A percentile compares a stretch with the other conserved stretches of the same genome.
phyloP scores from a whole-genome alignment of 208 protist species.

The Leishmania guyanensis region DNA sequence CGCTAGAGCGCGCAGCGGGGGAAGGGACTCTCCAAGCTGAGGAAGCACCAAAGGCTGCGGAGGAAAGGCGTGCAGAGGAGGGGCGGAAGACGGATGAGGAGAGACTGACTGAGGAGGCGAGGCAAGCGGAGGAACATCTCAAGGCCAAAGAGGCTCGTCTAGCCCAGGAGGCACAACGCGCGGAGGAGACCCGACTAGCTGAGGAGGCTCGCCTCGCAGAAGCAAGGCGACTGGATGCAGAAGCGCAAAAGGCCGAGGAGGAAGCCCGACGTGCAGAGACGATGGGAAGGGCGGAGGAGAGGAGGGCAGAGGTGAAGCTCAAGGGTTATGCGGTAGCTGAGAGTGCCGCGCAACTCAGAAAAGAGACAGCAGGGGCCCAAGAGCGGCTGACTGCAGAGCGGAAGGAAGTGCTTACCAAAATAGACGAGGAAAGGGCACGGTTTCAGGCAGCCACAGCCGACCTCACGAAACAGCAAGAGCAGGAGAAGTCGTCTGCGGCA shows the following conservation, averaged over 20 bases:
- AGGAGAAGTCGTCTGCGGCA: conserved; percentile 7
- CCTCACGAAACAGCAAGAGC: conserved; percentile 14
- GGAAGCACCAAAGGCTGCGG: not conserved
- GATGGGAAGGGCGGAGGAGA: not conserved
- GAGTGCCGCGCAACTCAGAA: not conserved
- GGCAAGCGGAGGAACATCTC: conserved; percentile 1
- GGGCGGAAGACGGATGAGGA: not conserved
- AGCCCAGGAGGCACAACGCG: conserved; percentile 4
- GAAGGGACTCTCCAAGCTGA: not conserved
- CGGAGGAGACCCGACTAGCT: conserved; percentile 2
- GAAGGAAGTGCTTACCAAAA: conserved; percentile 1
- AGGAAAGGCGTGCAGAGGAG: not conserved
- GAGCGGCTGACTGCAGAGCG: conserved; percentile 4
- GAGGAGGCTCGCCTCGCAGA: conserved; percentile 5
- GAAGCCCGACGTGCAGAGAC: not conserved
- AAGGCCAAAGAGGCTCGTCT: not conserved
- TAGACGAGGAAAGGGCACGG: conserved; percentile 6
- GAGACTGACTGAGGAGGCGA: not conserved
- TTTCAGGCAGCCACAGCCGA: conserved; percentile 16
- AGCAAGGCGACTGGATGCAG: conserved; percentile 5
- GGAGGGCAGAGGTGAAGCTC: conserved; percentile 4
- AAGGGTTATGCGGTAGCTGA: conserved; percentile 6
- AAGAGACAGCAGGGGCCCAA: not conserved
- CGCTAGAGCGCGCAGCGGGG: not conserved
- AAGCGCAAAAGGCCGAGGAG: conserved; percentile 28